Conservation (phyloP, 2,329 filamentous ascomycete genomes). For the Scopulariopsis brevicaulis region DNA sequence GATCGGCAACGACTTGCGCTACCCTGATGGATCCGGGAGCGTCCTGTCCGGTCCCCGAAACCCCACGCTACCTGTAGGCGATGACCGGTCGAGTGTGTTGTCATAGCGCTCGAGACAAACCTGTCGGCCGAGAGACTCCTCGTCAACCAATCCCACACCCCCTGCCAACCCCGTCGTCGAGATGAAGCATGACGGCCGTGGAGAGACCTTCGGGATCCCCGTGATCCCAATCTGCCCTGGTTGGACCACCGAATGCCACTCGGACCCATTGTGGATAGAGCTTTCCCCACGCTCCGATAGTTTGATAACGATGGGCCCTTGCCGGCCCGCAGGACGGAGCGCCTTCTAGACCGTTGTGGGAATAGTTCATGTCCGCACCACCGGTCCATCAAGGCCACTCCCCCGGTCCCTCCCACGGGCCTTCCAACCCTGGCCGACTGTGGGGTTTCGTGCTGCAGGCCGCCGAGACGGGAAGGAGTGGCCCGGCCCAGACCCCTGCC, state of each 20-base stretch:
- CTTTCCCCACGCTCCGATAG: neutral
- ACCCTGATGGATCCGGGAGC: neutral
- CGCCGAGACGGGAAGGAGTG: conserved; percentile 3
- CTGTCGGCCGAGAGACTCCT: neutral
- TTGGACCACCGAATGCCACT: neutral
- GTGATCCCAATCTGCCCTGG: neutral
- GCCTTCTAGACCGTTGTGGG: neutral
- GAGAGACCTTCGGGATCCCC: neutral
- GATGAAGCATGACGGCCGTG: neutral
- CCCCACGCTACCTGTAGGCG: neutral
- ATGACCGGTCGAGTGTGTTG: neutral
- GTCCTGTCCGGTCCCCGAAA: neutral
- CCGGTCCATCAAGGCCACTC: neutral
- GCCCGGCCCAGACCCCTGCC: neutral
- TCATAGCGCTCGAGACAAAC: neutral
- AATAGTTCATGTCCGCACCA: neutral
- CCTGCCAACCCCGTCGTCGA: neutral
- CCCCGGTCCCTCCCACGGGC: neutral
- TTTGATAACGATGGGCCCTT: conserved; percentile 4
- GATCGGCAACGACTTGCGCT: neutral
- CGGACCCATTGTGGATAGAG: neutral
- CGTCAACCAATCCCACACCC: neutral
- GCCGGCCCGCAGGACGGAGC: neutral
- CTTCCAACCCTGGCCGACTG: neutral
- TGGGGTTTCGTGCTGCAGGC: conserved; percentile 3